phyloP scores from a whole-genome alignment of 2,329 filamentous ascomycete genomes.

The Ampelomyces quisqualis region DNA sequence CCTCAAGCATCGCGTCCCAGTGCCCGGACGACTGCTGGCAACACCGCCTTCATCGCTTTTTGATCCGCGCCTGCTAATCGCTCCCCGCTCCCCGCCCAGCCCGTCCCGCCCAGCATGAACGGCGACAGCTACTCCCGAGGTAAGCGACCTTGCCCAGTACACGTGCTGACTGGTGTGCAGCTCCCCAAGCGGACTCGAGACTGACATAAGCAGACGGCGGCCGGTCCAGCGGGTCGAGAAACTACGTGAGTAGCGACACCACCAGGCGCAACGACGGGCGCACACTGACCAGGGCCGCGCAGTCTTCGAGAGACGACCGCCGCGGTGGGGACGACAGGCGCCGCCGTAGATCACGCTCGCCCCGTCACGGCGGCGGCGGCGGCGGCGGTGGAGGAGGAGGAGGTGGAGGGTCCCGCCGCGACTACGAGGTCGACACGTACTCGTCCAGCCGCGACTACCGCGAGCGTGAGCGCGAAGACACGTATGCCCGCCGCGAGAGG shows the following conservation, averaged over 20 bases:
- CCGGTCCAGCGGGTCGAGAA: slow-evolving; percentile 40
- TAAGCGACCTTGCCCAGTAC: slow-evolving; percentile 48
- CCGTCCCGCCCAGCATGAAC: slow-evolving; percentile 65
- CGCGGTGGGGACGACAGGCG: slow-evolving; percentile 43
- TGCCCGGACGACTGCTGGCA: slow-evolving; percentile 14
- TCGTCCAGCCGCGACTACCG: slow-evolving; percentile 90
- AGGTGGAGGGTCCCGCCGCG: slow-evolving; percentile 57
- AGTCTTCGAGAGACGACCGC: slow-evolving; percentile 38
- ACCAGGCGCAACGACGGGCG: slow-evolving; percentile 12
- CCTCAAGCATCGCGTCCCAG: slow-evolving; percentile 21
- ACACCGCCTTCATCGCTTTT: slow-evolving; percentile 7
- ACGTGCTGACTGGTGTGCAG: slow-evolving; percentile 42
- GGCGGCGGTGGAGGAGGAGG: slow-evolving; percentile 36
- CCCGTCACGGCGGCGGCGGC: slow-evolving; percentile 61
- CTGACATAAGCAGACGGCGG: slow-evolving; percentile 43
- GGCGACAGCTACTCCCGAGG: slow-evolving; percentile 81
- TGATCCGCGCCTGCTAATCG: slow-evolving; percentile 18
- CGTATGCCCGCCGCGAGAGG: slow-evolving; percentile 70
- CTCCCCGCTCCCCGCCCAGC: slow-evolving; percentile 17
- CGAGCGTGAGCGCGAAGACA: slow-evolving; percentile 89
- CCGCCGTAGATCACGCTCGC: slow-evolving; percentile 80
- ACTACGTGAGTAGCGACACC: slow-evolving; percentile 39
- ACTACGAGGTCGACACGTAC: slow-evolving; percentile 80
- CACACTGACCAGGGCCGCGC: slow-evolving; percentile 24
- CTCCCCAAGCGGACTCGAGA: slow-evolving; percentile 20